phyloP scores from a whole-genome alignment of 225 moss, liverwort and hornwort species.

The Physcomitrellopsis africana region DNA sequence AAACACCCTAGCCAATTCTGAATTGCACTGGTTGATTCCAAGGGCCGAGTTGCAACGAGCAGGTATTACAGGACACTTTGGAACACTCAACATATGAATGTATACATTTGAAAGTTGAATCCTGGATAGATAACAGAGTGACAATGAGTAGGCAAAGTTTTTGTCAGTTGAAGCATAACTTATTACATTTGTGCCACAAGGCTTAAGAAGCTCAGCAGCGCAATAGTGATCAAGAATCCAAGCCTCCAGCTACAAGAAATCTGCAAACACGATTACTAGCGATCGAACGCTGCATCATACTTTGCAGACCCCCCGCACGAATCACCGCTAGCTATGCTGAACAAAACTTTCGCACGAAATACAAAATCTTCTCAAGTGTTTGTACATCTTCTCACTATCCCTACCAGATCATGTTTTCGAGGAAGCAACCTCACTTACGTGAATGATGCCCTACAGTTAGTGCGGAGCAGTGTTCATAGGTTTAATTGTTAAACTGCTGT shows the following conservation, averaged over 20 bases:
- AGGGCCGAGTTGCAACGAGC: too few species aligned
- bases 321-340: conserved; percentile 26
- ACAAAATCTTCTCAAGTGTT: conserved; percentile 28
- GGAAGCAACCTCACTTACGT: conserved; percentile 50
- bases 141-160: conserved; percentile 17
- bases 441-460: conserved; percentile 42
- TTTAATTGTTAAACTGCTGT: conserved; percentile 36
- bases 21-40: too few species aligned
- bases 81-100: background rate
- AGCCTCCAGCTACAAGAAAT: conserved; percentile 30
- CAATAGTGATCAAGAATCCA: conserved; percentile 18
- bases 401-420: conserved; percentile 21
- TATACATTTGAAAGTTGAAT: background rate
- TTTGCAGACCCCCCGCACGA: conserved; percentile 32
- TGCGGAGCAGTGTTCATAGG: conserved; percentile 14
- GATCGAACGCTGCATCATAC: conserved; percentile 24
- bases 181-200: conserved; percentile 32
- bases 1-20: too few species aligned
- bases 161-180: conserved; percentile 30
- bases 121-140: conserved; percentile 13
- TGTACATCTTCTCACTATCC: conserved; percentile 30
- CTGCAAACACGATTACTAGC: conserved; percentile 25
- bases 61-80: too few species aligned
- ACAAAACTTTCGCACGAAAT: conserved; percentile 33
- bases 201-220: conserved; percentile 29